phyloP scores from a whole-genome alignment of 176 grass and related monocot species.

The Oryza coarctata region DNA sequence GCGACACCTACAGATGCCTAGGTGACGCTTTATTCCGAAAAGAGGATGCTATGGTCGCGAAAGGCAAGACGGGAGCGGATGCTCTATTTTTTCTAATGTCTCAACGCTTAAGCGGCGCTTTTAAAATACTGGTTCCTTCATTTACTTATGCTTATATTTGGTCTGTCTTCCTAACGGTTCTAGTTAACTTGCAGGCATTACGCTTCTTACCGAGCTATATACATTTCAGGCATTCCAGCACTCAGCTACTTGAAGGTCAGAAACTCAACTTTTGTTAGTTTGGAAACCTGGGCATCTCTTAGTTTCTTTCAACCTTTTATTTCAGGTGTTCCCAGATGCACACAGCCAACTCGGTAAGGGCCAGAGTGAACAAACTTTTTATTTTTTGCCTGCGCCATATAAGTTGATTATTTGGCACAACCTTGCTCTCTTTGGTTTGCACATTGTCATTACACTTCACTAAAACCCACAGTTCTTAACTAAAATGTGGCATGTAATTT shows the following conservation, averaged over 20 bases:
- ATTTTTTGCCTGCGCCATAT: neutral
- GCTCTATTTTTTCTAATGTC: too few relatives aligned
- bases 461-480: slow-evolving; percentile 1
- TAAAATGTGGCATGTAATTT: neutral
- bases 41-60: too few relatives aligned
- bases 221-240: slow-evolving; percentile 56
- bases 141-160: neutral
- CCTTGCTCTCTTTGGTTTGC: slow-evolving; percentile 3
- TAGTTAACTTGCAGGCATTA: slow-evolving; percentile 39
- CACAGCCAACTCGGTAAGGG: slow-evolving; percentile 49
- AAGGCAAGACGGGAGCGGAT: too few relatives aligned
- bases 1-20: too few relatives aligned
- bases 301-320: slow-evolving; percentile 11
- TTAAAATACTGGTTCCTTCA: too few relatives aligned
- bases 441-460: neutral
- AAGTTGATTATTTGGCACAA: neutral
- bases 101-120: too few relatives aligned
- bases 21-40: too few relatives aligned
- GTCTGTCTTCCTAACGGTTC: neutral
- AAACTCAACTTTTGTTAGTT: slow-evolving; percentile 26
- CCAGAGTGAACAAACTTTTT: neutral
- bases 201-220: slow-evolving; percentile 48
- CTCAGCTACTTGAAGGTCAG: slow-evolving; percentile 65
- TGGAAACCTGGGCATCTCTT: slow-evolving; percentile 8
- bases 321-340: slow-evolving; percentile 36